Base-by-base conservation (phyloP, 768 basidiomycete species). In the Postia placenta region DNA sequence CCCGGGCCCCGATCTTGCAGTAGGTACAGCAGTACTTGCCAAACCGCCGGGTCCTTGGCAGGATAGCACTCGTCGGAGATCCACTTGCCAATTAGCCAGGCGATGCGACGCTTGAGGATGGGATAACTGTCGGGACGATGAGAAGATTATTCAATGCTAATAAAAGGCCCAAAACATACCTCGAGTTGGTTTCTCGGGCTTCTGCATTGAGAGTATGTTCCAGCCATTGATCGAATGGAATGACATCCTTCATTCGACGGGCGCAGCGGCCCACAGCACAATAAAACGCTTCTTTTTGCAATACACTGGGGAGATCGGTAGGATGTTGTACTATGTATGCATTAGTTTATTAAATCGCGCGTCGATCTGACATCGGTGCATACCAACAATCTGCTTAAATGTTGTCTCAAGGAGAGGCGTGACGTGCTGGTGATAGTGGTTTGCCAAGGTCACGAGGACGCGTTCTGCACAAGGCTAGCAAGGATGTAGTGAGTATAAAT, bases 21-120 rank as follows among this genome's bases (percentile, higher is more conserved):
- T 20, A 97, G 75, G 60, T 89, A 81, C 6, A 87, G 71, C 0
- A 97, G 72, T 25, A 92, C 75, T 53, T 89, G 78, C 91, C 92
- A 97, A 24, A 93, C 69, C 46, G 74, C 67, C 2, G 79, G 69
- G 51, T 85, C 80, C 40, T 79, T 78, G 1, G 80, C 73, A 12
- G 75, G 69, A 17, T 75, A 66, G 53, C 81, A 81, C 49, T 78
- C 74, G 41, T 92, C 86, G 12, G 79, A 71, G 27, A 92, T 75
- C 87, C 91, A 92, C 73, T 84, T 87, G 22, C 94, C 93, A 40
- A 97, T 77, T 3, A 97, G 70, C 92, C 93, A 96, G 1, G 94
- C 92, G 55, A 97, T 87, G 26, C 94, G 80, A n/a, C 92, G 80
- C 65, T 97, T 95, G 52, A 98, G 79, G 47, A 98, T 87, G 0